phyloP scores from a whole-genome alignment of 2,329 filamentous ascomycete species.

The Penicillium sumatraense region DNA sequence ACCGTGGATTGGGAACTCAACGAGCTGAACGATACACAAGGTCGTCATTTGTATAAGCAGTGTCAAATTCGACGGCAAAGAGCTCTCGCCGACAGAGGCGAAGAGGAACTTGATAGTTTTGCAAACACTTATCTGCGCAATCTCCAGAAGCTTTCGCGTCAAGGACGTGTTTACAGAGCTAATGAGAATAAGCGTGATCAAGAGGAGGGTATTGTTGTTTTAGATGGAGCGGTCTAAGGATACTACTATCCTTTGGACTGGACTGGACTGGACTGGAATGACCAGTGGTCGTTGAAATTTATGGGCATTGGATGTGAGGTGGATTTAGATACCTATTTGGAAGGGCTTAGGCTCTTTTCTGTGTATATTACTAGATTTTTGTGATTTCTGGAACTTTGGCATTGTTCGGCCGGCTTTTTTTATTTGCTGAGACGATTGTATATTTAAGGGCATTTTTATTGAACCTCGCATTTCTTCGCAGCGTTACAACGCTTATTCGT shows the following conservation, averaged over 20 bases:
- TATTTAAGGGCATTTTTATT: background rate
- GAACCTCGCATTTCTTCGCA: too few relatives aligned
- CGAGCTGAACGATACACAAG: conserved; percentile 58
- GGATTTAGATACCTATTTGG: conserved; percentile 1
- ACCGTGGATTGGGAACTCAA: conserved; percentile 76
- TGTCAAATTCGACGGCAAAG: conserved; percentile 62
- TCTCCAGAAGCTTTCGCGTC: conserved; percentile 50
- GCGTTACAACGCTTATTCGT: too few relatives aligned
- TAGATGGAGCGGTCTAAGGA: conserved; percentile 20
- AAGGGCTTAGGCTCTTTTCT: background rate
- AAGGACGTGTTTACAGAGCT: conserved; percentile 64
- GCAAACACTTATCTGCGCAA: conserved; percentile 50
- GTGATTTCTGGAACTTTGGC: background rate
- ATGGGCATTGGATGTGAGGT: background rate
- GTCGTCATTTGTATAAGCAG: conserved; percentile 59
- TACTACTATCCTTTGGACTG: too few relatives aligned
- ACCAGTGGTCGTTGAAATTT: too few relatives aligned
- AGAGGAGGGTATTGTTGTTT: conserved; percentile 42
- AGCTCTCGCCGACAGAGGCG: conserved; percentile 41
- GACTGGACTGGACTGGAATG: too few relatives aligned
- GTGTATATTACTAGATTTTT: conserved; percentile 3
- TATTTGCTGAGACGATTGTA: background rate
- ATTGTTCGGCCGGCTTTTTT: background rate
- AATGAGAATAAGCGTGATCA: conserved; percentile 59
- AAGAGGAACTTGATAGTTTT: conserved; percentile 49